Base-by-base conservation (phyloP, 2,329 filamentous ascomycete species). In the Microdochium paspali region DNA sequence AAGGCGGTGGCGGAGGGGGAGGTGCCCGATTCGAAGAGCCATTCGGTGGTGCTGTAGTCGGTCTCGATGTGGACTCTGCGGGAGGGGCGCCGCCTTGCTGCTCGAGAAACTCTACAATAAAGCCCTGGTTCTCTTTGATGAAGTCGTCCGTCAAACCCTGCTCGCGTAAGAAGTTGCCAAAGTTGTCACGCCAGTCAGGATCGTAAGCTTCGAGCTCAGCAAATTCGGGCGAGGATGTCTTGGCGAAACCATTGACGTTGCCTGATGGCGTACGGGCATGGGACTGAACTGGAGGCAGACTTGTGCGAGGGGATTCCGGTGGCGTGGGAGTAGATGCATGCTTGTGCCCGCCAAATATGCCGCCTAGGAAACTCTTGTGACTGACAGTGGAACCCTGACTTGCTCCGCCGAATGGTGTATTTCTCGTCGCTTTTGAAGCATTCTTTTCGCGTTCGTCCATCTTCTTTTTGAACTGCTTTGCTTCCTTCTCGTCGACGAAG, bases 401-500 rank as follows among this genome's bases (percentile, higher is more conserved):
- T 26, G 66, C 54, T 45, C 77, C 77, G 48, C 77, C 80, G 58
- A 95, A 95, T 0, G 87, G 84, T 28, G 86, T 91, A 52, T 81
- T 76, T 63, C 74, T 82, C 3, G 90, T 96, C 52, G 84, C 82
- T 70, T 94, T 94, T 70, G 85, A 91, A 35, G 90, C 91, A 68
- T 91, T 90, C 78, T 95, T 96, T 70, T 97, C 90, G 54, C 90
- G 79, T 62, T 96, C 90, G 57, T 93, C 85, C 79, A 98, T 87
- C 74, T 96, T 97, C 77, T 96, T 95, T 67, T 90, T 84, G 70
- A 98, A 97, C 50, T 88, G 87, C 69, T 88, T 94, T 28, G 93
- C 93, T 70, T 98, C 93, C 68, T 96, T 97, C 72, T 97, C 93
- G 65, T 97, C 93, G 51, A 85, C 83, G 60, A 98, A 98, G 23